phyloP scores from a whole-genome alignment of 148 eudicot species.

The Tetragonia tetragonoides region DNA sequence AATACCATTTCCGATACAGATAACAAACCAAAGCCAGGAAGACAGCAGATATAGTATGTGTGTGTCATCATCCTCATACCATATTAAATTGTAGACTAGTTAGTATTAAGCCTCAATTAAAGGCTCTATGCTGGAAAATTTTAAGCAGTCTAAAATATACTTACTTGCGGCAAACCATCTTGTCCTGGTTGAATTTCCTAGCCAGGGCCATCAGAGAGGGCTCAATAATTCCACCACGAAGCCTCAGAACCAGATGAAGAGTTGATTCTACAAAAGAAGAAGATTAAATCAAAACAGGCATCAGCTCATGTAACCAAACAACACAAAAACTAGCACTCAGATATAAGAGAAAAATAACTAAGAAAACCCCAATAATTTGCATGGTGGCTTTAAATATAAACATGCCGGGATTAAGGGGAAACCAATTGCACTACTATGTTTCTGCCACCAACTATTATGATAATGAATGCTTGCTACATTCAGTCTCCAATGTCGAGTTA shows the following conservation, averaged over 20 bases:
- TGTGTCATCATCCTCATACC: no score
- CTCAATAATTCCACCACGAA: constrained; percentile 52
- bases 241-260: constrained; percentile 51
- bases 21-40: no score
- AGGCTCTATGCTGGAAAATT: neutral
- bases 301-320: neutral
- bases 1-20: no score
- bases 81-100: neutral
- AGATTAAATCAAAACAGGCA: neutral
- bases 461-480: neutral
- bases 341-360: neutral
- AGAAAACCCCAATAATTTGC: neutral
- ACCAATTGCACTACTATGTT: neutral
- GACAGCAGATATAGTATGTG: no score
- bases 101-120: neutral
- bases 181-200: constrained; percentile 48
- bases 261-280: constrained; percentile 36
- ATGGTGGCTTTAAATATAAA: neutral
- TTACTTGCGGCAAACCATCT: constrained; percentile 56
- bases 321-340: neutral
- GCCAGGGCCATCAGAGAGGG: constrained; percentile 53
- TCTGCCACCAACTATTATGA: no score
- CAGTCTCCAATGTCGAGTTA: neutral
- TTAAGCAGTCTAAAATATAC: neutral
- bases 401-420: neutral